phyloP scores from a whole-genome alignment of 441 rosid genomes.

The Erysimum pusillum region DNA sequence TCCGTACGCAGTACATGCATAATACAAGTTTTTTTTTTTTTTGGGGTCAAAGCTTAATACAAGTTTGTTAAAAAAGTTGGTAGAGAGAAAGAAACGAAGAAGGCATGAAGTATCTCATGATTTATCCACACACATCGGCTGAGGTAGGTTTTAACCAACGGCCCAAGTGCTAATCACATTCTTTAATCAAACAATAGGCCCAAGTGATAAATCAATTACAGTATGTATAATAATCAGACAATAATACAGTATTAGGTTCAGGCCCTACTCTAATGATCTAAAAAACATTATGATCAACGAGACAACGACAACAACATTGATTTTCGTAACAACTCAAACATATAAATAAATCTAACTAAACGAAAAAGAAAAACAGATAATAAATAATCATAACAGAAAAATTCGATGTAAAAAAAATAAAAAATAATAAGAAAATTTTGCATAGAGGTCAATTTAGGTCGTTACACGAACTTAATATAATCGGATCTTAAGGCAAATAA shows the following conservation, averaged over 20 bases:
- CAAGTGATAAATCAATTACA: neutral
- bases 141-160: neutral
- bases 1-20: neutral
- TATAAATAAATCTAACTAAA: neutral
- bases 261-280: neutral
- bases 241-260: no score
- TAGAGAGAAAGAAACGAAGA: no score
- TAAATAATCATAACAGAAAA: no score
- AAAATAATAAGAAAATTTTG: no score
- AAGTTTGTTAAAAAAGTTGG: no score
- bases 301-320: no score
- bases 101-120: no score
- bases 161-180: slow-evolving; percentile 1
- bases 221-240: neutral
- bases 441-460: neutral
- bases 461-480: neutral
- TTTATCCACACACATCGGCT: neutral
- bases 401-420: no score
- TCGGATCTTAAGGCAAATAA: neutral
- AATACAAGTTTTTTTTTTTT: neutral
- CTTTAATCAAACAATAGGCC: neutral
- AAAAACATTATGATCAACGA: no score
- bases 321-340: neutral
- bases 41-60: no score
- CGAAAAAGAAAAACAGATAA: no score